Base-by-base conservation (phyloP, 2,329 filamentous ascomycete genomes). In the Camillea tinctor region DNA sequence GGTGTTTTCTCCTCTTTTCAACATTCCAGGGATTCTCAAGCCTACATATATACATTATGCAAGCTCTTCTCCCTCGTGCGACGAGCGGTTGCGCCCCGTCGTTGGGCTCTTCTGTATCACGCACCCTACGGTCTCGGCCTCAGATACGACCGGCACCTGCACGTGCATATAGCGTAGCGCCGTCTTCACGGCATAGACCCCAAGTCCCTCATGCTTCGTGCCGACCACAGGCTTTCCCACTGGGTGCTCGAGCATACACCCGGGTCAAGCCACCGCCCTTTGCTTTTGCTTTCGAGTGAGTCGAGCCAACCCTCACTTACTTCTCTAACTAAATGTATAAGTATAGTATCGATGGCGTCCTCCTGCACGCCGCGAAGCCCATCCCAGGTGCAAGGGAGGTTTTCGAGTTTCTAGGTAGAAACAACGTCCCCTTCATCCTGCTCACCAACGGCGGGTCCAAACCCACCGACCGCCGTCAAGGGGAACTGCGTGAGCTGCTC, bases 391-490 rank as follows among this genome's bases (percentile, higher is more conserved):
- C 95, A 1, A 80, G 86, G 19, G 83, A 91, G 70, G 84, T 93
- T 15, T 83, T 99, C 20, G 79, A 81, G 7, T 26, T 89, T 87
- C 69, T 87, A 98, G 20, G 87, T 93, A 67, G 77, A 83, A 83
- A 93, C 70, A 81, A 85, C 52, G 92, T 97, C 52, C 93, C 93
- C 13, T 98, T 96, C 77, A 94, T 99, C 69, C 86, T 99, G 36
- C 82, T 99, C 64, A 99, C 95, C 60, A 99, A 99, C 76, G 95
- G 95, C 68, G 95, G 95, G 50, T 95, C 95, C 60, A 92, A 90
- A 71, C 86, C 88, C 64, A 94, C 98, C 76, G 80, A 79, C 2
- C 88, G 90, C 60, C 85, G 92, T 19, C 89, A 92, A 26, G 79
- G 79, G 7, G 89, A 93, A 62, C 81, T 96, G 56, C 88, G 84